A percentile compares a stretch with the other conserved stretches of the same genome.
phyloP scores from a whole-genome alignment of 2,329 filamentous ascomycete genomes.

The Reticulascus tulasneorum region DNA sequence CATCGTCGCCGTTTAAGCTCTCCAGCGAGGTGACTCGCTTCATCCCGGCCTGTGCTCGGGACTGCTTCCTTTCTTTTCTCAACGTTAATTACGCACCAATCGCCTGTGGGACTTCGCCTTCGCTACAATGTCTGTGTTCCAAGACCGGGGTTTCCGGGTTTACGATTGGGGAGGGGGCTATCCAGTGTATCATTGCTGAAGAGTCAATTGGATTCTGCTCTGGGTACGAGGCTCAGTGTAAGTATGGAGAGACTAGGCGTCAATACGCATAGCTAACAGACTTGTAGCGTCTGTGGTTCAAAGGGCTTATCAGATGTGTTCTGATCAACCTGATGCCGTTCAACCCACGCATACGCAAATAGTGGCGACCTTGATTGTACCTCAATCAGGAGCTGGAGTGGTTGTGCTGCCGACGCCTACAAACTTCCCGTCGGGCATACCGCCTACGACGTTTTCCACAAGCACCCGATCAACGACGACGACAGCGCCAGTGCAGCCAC shows the following conservation, averaged over 20 bases:
- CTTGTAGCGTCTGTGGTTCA: constrained; percentile 36
- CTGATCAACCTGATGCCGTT: constrained; percentile 42
- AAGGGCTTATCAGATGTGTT: constrained; percentile 57
- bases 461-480: constrained; percentile 2
- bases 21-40: constrained; percentile 34
- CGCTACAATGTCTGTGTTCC: constrained; percentile 62
- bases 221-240: constrained; percentile 35
- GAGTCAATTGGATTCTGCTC: constrained; percentile 47
- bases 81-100: constrained; percentile 50
- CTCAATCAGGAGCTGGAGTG: constrained; percentile 30
- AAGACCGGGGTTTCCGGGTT: constrained; percentile 56
- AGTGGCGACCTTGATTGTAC: constrained; percentile 50
- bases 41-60: constrained; percentile 55
- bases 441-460: constrained; percentile 13
- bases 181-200: constrained; percentile 62
- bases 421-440: constrained; percentile 1
- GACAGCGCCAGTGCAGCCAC: too few relatives aligned
- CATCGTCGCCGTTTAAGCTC: constrained; percentile 25
- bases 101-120: constrained; percentile 44
- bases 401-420: constrained; percentile 21
- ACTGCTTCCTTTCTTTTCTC: constrained; percentile 62
- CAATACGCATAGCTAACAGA: constrained; percentile 1
- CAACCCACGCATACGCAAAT: constrained; percentile 56
- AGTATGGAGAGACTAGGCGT: constrained; percentile 14
- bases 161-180: constrained; percentile 67